Percentiles rank a stretch among this genome's conserved stretches.
Conservation (phyloP, 1,284 basidiomycete species). For the Taiwanofungus camphoratus region DNA sequence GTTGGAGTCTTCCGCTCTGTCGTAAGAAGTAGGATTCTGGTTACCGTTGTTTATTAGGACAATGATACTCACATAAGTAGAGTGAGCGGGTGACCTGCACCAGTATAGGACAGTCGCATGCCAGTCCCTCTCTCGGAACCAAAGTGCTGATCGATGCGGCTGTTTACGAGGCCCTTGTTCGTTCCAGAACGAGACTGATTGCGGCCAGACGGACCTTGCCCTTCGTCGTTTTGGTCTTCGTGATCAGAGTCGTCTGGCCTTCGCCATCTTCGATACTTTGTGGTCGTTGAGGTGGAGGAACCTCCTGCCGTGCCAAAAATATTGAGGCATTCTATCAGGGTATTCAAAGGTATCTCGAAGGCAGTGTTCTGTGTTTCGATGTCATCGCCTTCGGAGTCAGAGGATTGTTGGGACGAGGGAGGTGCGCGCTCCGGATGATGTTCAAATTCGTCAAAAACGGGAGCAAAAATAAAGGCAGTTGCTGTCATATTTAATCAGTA, state of each 20-base stretch:
- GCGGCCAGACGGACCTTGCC: slow-evolving; percentile 3
- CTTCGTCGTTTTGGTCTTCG: slow-evolving; percentile 31
- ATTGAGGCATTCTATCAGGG: slow-evolving; percentile 84
- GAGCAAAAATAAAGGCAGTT: slow-evolving; percentile 78
- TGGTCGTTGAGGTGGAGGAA: slow-evolving; percentile 35
- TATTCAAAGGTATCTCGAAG: slow-evolving; percentile 81
- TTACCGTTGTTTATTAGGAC: too few relatives aligned
- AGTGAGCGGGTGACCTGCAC: slow-evolving; percentile 74
- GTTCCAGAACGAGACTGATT: background rate
- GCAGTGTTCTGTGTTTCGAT: slow-evolving; percentile 32
- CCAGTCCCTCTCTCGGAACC: slow-evolving; percentile 63
- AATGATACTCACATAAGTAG: slow-evolving; percentile 70
- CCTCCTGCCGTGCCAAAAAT: slow-evolving; percentile 80
- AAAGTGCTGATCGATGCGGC: slow-evolving; percentile 49
- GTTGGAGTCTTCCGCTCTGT: slow-evolving; percentile 74
- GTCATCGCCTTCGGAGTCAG: slow-evolving; percentile 28
- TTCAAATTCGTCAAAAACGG: slow-evolving; percentile 73
- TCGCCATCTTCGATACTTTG: slow-evolving; percentile 22
- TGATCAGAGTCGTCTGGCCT: slow-evolving; percentile 46
- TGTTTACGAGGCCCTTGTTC: slow-evolving; percentile 1
- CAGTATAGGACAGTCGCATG: slow-evolving; percentile 81
- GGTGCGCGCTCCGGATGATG: slow-evolving; percentile 42
- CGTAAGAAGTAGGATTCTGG: too few relatives aligned
- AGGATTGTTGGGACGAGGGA: slow-evolving; percentile 15
- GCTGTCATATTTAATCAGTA: too few relatives aligned